Evolutionary conservation across 1,284 basidiomycete species (phyloP).

Genomic region (Puccinia brachypodii): DNA sequence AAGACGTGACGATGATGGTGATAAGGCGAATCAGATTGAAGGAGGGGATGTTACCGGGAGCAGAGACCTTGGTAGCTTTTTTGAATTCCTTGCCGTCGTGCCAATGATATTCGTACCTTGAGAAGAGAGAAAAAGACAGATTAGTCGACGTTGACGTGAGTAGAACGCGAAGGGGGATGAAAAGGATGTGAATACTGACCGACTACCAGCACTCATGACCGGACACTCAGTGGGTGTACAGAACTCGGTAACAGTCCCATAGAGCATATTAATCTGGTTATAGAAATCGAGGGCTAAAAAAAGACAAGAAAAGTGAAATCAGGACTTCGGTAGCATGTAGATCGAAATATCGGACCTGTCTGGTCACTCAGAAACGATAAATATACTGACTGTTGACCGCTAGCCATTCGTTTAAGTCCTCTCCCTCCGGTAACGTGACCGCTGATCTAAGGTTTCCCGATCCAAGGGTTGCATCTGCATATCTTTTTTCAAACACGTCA

Average conservation of each 20-base stretch:
- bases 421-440: slow-evolving; percentile 87
- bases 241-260: slow-evolving; percentile 93
- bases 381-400: slow-evolving; percentile 84
- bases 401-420: slow-evolving; percentile 93
- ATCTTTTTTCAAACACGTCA: no score
- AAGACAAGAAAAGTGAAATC: not conserved
- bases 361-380: no score
- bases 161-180: not conserved
- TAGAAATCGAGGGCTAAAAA: slow-evolving; percentile 87
- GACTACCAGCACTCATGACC: slow-evolving; percentile 96
- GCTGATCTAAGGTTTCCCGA: slow-evolving; percentile 84
- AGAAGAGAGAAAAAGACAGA: not conserved
- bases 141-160: not conserved
- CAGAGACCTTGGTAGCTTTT: slow-evolving; percentile 87
- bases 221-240: slow-evolving; percentile 91
- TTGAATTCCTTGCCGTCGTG: slow-evolving; percentile 83
- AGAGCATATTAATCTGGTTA: slow-evolving; percentile 93
- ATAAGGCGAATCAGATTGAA: not conserved
- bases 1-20: no score
- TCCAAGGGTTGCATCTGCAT: slow-evolving; percentile 59
- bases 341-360: no score
- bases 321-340: no score
- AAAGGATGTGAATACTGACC: slow-evolving; percentile 62
- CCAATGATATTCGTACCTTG: slow-evolving; percentile 82
- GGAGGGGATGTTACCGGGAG: slow-evolving; percentile 61